Evolutionary conservation across 1,139 yeast genomes (phyloP), one percentile per base, ranked within the genome.

Genomic region (Debaryomyces sp.): DNA sequence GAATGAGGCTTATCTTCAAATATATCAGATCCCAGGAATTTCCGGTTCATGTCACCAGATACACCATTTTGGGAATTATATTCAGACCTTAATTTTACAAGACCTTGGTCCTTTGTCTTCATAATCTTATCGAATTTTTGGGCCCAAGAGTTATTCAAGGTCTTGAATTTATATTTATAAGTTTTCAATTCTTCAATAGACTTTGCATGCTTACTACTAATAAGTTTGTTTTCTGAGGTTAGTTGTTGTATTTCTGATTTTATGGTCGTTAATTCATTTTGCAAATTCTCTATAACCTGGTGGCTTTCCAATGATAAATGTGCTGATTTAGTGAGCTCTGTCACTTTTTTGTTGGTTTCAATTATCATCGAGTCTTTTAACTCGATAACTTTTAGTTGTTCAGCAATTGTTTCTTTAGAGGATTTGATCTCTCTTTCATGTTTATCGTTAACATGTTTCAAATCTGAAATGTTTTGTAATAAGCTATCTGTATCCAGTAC

Each of bases 1-100:
- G 44, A 24, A 1, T 7, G 22, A 6, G 30, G 36, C 13, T 33
- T 36, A 22, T 45, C 48, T 15, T 41, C 37, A 24, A 41, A 45
- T 34, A 45, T 45, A 13, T 45, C 45, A 24, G 48, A 45, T 12
- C 32, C 41, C 17, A 26, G 41, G 21, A 45, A 45, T n/a, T 21
- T 36, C 9, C 36, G 33, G 7, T 10, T 35, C 3, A 37, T 6
- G 3, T 10, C 15, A 23, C 23, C 24, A 24, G 30, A 37, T 8
- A 9, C 17, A 6, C 10, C 30, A 37, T 13, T 41, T n/a, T 30
- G 37, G 8, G 43, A 21, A 30, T 41, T 18, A 15, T 44, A 40
- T 33, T 41, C 39, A 18, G 39, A 26, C 29, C 40, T 30, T 22
- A 48, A 34, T 13, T 46, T 32, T 8, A 21, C 22, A 8, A 48